These are phyloP conservation scores for Penicillium sp. DNA, from an alignment of 2,329 filamentous ascomycete species.

Conservation along the genomic window DNA sequence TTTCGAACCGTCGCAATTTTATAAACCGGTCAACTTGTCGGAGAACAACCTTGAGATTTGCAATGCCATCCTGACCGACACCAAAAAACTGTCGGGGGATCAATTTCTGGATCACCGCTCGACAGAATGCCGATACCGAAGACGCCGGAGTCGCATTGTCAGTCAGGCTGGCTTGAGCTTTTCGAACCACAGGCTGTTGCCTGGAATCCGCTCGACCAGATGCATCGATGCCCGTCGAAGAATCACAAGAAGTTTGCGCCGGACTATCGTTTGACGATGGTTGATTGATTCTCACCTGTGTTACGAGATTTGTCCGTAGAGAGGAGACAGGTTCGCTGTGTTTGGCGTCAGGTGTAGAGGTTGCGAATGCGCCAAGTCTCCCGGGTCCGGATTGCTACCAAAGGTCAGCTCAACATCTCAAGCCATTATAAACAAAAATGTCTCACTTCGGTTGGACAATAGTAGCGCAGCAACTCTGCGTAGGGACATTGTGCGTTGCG, in stretches of 20 bases:
- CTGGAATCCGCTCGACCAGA: slow-evolving; percentile 4
- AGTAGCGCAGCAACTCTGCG: slow-evolving; percentile 70
- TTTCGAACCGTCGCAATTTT: slow-evolving; percentile 75
- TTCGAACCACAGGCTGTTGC: background rate
- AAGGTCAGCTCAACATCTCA: slow-evolving; percentile 12
- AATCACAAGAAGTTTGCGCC: background rate
- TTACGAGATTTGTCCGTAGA: slow-evolving; percentile 22
- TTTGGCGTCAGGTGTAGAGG: background rate
- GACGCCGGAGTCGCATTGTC: slow-evolving; percentile 66
- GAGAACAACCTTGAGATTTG: slow-evolving; percentile 65
- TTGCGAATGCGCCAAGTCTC: slow-evolving; percentile 17
- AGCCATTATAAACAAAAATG: background rate
- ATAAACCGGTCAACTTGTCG: slow-evolving; percentile 75
- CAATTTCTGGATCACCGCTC: slow-evolving; percentile 68
- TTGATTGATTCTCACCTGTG: slow-evolving; percentile 22
- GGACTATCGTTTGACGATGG: slow-evolving; percentile 10
- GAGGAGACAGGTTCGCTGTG: slow-evolving; percentile 13
- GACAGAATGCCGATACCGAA: slow-evolving; percentile 82
- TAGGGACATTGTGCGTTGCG: slow-evolving; percentile 77
- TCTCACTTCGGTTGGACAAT: slow-evolving; percentile 65
- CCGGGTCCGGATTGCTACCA: slow-evolving; percentile 25
- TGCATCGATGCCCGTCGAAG: background rate
- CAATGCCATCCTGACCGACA: slow-evolving; percentile 47
- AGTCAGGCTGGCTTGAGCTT: slow-evolving; percentile 51
- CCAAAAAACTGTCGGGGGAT: slow-evolving; percentile 79